These are phyloP conservation scores for Diaporthe vexans DNA, from an alignment of 2,329 filamentous ascomycete genomes.

Conservation along the genomic window DNA sequence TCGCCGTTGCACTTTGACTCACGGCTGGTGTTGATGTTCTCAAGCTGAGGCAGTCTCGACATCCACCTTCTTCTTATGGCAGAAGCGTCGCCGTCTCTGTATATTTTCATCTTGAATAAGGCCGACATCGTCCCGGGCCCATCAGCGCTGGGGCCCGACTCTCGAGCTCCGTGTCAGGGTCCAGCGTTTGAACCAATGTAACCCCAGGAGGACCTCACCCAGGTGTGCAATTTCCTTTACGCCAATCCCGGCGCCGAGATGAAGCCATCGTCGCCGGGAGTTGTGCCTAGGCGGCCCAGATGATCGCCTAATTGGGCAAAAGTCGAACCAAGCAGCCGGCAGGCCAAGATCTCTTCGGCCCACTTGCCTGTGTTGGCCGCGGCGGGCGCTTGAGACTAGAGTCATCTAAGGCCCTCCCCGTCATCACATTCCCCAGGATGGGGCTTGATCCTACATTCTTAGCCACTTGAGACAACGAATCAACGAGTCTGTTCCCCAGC, in stretches of 20 bases:
- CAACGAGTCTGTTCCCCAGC: constrained; percentile 16
- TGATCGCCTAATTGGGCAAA: constrained; percentile 27
- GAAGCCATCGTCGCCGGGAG: constrained; percentile 32
- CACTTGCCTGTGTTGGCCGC: constrained; percentile 28
- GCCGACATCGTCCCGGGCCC: constrained; percentile 33
- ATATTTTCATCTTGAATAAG: constrained; percentile 1
- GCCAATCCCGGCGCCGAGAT: constrained; percentile 20
- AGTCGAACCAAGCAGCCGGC: constrained; percentile 14
- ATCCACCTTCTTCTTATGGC: constrained; percentile 18
- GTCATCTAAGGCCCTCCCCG: background rate
- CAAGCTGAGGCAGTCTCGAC: background rate
- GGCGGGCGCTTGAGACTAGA: constrained; percentile 10
- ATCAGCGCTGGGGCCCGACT: constrained; percentile 14
- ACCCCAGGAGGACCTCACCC: constrained; percentile 1
- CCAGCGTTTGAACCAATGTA: constrained; percentile 25
- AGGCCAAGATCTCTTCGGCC: constrained; percentile 20
- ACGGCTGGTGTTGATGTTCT: background rate
- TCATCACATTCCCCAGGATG: constrained; percentile 18
- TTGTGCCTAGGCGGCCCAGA: constrained; percentile 21
- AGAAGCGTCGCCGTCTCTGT: constrained; percentile 22
- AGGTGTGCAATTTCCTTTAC: constrained; percentile 17
- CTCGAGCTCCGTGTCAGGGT: constrained; percentile 14
- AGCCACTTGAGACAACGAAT: constrained; percentile 28
- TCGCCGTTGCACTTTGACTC: background rate
- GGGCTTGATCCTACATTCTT: constrained; percentile 21